Conservation (phyloP, 2,329 filamentous ascomycete species). For the Penicillium concentricum region DNA sequence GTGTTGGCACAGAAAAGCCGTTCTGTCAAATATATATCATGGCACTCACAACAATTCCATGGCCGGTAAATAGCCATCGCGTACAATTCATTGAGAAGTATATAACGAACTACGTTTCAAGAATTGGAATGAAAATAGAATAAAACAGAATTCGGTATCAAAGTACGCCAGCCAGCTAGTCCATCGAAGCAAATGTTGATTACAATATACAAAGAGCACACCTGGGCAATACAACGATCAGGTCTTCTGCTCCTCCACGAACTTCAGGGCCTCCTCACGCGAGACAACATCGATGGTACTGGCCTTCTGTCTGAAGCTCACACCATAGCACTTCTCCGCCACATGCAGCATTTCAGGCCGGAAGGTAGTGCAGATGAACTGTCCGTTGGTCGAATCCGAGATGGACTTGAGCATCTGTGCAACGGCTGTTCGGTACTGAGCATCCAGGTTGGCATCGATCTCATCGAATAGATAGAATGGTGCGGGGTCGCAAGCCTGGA, state of each 20-base stretch:
- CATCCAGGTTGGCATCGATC: slow-evolving; percentile 96
- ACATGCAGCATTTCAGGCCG: slow-evolving; percentile 92
- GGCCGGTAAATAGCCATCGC: background rate
- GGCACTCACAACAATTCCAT: background rate
- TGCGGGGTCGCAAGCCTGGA: slow-evolving; percentile 94
- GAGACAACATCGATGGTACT: slow-evolving; percentile 89
- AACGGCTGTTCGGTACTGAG: slow-evolving; percentile 95
- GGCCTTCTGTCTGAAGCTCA: slow-evolving; percentile 87
- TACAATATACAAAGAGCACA: slow-evolving; percentile 13
- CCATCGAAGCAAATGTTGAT: slow-evolving; percentile 11
- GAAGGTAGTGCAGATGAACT: slow-evolving; percentile 99
- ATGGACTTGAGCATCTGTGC: slow-evolving; percentile 82
- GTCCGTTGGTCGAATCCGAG: slow-evolving; percentile 58
- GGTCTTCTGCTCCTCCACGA: slow-evolving; percentile 80
- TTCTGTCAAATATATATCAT: background rate
- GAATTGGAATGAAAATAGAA: background rate
- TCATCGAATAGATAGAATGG: slow-evolving; percentile 99
- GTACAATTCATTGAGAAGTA: background rate
- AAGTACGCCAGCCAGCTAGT: slow-evolving; percentile 14
- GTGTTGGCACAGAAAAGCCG: background rate
- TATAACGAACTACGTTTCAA: background rate
- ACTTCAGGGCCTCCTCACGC: slow-evolving; percentile 82
- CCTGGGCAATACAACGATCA: slow-evolving; percentile 16
- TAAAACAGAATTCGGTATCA: slow-evolving; percentile 19
- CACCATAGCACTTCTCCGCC: slow-evolving; percentile 96